phyloP scores from a whole-genome alignment of 1,139 yeast species.

The Kurtzmaniella natalensis region DNA sequence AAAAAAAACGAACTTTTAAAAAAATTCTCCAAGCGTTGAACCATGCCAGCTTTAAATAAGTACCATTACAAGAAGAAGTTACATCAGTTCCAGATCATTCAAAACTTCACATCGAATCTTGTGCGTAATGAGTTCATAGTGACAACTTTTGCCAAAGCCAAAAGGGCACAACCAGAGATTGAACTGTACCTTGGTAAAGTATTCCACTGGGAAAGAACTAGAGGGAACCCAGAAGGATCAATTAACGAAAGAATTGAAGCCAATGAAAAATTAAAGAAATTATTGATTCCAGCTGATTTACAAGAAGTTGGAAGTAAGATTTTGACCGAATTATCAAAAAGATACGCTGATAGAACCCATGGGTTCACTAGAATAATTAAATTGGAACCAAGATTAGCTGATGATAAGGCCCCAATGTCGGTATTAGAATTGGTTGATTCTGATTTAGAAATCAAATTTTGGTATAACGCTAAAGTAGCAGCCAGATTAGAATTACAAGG shows the following conservation, averaged over 20 bases:
- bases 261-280: conserved; percentile 24
- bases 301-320: conserved; percentile 50
- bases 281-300: conserved; percentile 39
- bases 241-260: conserved; percentile 18
- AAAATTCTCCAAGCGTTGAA: conserved; percentile 1
- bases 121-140: conserved; percentile 44
- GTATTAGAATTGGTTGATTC: conserved; percentile 82
- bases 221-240: conserved; percentile 11
- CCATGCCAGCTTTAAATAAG: conserved; percentile 42
- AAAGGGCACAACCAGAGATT: conserved; percentile 42
- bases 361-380: conserved; percentile 86
- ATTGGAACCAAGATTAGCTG: conserved; percentile 77
- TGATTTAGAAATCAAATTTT: conserved; percentile 67
- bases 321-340: conserved; percentile 55
- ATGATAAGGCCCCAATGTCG: conserved; percentile 90
- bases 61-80: conserved; percentile 42
- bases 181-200: conserved; percentile 37
- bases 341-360: conserved; percentile 58
- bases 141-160: conserved; percentile 44
- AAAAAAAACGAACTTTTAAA: too few relatives aligned
- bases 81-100: conserved; percentile 44
- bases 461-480: conserved; percentile 74
- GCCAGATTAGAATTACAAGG: conserved; percentile 74
- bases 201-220: conserved; percentile 12
- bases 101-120: conserved; percentile 42